These are phyloP conservation scores for Boletus reticuloceps DNA, from an alignment of 768 basidiomycete genomes.

Conservation along the genomic window DNA sequence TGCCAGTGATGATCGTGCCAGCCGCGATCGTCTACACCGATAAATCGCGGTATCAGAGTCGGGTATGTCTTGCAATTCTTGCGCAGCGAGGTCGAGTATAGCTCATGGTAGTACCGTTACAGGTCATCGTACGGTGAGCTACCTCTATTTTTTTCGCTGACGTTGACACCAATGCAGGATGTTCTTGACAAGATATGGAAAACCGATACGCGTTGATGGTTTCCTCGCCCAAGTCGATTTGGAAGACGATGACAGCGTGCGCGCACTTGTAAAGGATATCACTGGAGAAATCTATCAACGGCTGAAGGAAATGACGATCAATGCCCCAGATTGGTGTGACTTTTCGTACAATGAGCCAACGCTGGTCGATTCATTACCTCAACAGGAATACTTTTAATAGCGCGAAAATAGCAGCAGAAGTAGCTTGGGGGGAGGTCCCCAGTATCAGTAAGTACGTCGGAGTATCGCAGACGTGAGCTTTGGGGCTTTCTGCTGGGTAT, in stretches of 20 bases:
- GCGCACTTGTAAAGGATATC: constrained; percentile 54
- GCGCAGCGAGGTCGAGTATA: background rate
- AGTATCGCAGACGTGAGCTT: constrained; percentile 46
- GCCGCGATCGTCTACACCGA: constrained; percentile 71
- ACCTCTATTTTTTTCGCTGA: background rate
- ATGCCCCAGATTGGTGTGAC: constrained; percentile 58
- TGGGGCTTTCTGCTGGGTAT: background rate
- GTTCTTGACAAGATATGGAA: constrained; percentile 4
- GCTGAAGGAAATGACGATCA: constrained; percentile 54
- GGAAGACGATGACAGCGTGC: constrained; percentile 38
- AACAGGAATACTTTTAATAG: constrained; percentile 60
- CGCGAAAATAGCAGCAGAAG: constrained; percentile 52
- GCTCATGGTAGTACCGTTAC: background rate
- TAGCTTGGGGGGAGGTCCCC: constrained; percentile 53
- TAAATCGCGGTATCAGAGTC: constrained; percentile 60
- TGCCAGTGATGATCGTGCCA: constrained; percentile 47
- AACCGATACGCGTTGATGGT: constrained; percentile 1
- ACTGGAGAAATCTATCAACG: constrained; percentile 48
- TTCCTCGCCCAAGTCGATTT: background rate
- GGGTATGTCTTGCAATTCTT: constrained; percentile 34
- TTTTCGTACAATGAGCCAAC: background rate
- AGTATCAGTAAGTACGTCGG: constrained; percentile 49
- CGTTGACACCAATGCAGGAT: background rate
- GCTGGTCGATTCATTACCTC: background rate
- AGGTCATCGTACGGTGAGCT: constrained; percentile 9